Percentiles rank a stretch among this genome's conserved stretches.
These are phyloP conservation scores for Dendrobium chrysotoxum DNA, from an alignment of 106 monocot genomes.

Conservation along the genomic window DNA sequence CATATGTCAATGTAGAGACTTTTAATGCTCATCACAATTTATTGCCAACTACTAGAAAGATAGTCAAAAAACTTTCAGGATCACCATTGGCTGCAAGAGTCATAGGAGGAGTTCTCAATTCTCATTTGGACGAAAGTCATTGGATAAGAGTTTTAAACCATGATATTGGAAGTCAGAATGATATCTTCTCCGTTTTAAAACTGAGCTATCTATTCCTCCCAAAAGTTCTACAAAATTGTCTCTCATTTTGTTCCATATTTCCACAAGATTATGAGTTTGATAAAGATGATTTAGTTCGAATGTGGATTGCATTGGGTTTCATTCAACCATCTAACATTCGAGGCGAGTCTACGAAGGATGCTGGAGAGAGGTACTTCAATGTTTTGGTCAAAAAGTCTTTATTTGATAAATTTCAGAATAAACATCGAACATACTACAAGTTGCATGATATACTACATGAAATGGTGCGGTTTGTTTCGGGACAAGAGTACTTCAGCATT, in stretches of 20 bases:
- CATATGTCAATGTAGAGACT: not conserved
- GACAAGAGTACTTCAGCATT: conserved; percentile 17
- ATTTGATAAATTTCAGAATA: not conserved
- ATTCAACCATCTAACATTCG: not conserved
- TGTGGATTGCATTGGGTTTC: conserved; percentile 26
- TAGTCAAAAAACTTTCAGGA: not conserved
- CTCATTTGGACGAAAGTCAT: not conserved
- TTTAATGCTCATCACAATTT: not conserved
- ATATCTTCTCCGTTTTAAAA: conserved; percentile 14
- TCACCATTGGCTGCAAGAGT: not conserved
- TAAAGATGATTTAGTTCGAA: conserved; percentile 6
- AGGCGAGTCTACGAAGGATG: conserved; percentile 12
- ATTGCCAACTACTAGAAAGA: not conserved
- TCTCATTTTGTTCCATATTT: conserved; percentile 26
- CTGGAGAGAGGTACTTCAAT: conserved; percentile 17
- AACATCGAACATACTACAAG: not conserved
- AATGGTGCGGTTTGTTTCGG: conserved; percentile 6
- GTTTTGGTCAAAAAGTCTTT: conserved; percentile 18
- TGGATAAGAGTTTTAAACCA: not conserved
- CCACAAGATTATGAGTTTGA: conserved; percentile 15
- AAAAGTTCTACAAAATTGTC: conserved; percentile 14
- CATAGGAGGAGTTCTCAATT: not conserved
- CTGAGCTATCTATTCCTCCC: conserved; percentile 30
- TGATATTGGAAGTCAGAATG: not conserved
- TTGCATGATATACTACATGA: conserved; percentile 29